Conservation (phyloP, 176 grass and related monocot species). For the Tillandsia leiboldiana region DNA sequence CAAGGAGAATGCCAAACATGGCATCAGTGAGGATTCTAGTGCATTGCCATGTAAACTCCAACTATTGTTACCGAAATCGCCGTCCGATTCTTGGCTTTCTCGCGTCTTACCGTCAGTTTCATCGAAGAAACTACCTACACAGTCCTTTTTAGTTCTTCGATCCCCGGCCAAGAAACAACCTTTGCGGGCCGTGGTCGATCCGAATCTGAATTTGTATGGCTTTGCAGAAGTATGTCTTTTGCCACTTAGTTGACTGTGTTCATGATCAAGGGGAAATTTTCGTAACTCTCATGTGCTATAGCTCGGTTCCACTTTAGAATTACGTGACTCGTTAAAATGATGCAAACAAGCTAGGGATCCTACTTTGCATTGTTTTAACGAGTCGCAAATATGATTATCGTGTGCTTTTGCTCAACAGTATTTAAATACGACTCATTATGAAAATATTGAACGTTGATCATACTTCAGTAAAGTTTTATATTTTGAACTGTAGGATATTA, state of each 20-base stretch:
- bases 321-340: no score
- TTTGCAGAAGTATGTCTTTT: slow-evolving; percentile 69
- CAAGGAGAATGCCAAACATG: slow-evolving; percentile 10
- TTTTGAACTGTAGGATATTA: no score
- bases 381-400: not conserved
- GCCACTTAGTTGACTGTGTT: not conserved
- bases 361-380: not conserved
- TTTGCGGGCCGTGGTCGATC: slow-evolving; percentile 10
- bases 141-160: slow-evolving; percentile 86
- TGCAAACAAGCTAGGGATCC: no score
- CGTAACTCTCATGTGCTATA: no score
- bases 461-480: no score
- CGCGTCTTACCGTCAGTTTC: slow-evolving; percentile 57
- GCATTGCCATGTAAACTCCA: slow-evolving; percentile 38
- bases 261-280: not conserved
- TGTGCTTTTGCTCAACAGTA: slow-evolving; percentile 4
- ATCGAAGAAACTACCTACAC: slow-evolving; percentile 34
- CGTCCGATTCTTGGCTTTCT: slow-evolving; percentile 97
- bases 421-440: no score
- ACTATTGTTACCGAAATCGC: slow-evolving; percentile 71
- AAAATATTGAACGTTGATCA: no score
- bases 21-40: slow-evolving; percentile 16
- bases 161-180: slow-evolving; percentile 66
- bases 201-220: slow-evolving; percentile 40
- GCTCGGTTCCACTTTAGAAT: no score